A percentile compares a stretch with the other conserved stretches of the same genome.
These are phyloP conservation scores for Pestalotiopsis fici DNA, from an alignment of 2,329 filamentous ascomycete genomes.

Conservation along the genomic window DNA sequence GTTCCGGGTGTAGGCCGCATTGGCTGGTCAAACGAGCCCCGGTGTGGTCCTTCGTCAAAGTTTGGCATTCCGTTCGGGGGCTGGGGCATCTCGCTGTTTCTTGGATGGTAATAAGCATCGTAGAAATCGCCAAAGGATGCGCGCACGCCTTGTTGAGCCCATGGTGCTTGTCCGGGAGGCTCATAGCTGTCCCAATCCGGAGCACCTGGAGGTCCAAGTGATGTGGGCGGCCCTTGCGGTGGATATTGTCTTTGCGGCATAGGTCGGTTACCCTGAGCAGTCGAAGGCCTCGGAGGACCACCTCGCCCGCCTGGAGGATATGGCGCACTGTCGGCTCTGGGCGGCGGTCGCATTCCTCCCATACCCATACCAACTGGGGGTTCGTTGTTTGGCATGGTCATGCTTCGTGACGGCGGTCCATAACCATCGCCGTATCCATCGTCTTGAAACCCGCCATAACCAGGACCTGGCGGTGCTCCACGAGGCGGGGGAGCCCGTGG, in stretches of 20 bases:
- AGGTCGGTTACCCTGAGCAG: slow-evolving; percentile 52
- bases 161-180: slow-evolving; percentile 32
- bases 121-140: slow-evolving; percentile 53
- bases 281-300: slow-evolving; percentile 55
- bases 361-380: slow-evolving; percentile 38
- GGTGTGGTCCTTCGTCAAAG: slow-evolving; percentile 41
- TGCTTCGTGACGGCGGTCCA: slow-evolving; percentile 56
- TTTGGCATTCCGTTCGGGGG: slow-evolving; percentile 37
- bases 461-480: slow-evolving; percentile 30
- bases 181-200: slow-evolving; percentile 11
- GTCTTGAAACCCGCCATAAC: slow-evolving; percentile 38
- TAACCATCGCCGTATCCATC: slow-evolving; percentile 41
- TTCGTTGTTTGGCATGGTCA: slow-evolving; percentile 58
- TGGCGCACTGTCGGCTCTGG: slow-evolving; percentile 44
- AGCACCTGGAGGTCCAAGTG: slow-evolving; percentile 16
- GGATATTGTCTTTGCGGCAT: slow-evolving; percentile 55
- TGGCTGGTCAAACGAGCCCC: slow-evolving; percentile 50
- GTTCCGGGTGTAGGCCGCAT: slow-evolving; percentile 37
- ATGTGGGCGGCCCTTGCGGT: slow-evolving; percentile 39
- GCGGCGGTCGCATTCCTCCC: slow-evolving; percentile 32
- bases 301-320: slow-evolving; percentile 45
- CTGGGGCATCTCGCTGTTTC: slow-evolving; percentile 30
- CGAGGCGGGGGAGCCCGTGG: slow-evolving; percentile 36
- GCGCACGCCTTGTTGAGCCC: slow-evolving; percentile 32
- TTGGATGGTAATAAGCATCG: slow-evolving; percentile 53